phyloP scores from a whole-genome alignment of 2,329 filamentous ascomycete genomes.

The Zymoseptoria ardabiliae region DNA sequence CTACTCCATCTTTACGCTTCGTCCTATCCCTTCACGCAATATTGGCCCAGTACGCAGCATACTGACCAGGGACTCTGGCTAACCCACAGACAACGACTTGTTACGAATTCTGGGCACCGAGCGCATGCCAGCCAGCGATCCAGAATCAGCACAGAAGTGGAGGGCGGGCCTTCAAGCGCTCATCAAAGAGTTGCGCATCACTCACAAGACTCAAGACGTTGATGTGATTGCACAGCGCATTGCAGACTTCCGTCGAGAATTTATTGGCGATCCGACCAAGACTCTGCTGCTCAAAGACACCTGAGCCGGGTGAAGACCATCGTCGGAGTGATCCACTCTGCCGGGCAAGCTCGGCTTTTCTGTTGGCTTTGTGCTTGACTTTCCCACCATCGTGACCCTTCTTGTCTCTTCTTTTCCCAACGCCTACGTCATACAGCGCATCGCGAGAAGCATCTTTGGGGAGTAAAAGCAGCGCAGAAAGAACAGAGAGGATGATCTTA shows the following conservation, averaged over 20 bases:
- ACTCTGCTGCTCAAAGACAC: conserved; percentile 38
- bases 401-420: not conserved
- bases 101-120: conserved; percentile 24
- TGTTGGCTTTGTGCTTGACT: not conserved
- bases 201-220: conserved; percentile 55
- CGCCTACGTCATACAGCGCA: not conserved
- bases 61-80: conserved; percentile 23
- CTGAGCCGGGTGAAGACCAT: not conserved
- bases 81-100: conserved; percentile 28
- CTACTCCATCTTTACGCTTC: conserved; percentile 1
- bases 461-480: not conserved
- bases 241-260: conserved; percentile 57
- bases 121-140: conserved; percentile 17
- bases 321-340: not conserved
- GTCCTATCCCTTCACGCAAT: not conserved
- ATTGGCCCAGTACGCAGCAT: conserved; percentile 1
- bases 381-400: not conserved
- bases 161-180: conserved; percentile 55
- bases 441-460: not conserved
- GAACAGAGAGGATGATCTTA: not conserved
- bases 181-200: conserved; percentile 52
- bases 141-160: conserved; percentile 38
- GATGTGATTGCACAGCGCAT: conserved; percentile 60
- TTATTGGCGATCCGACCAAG: conserved; percentile 57
- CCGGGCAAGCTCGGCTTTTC: not conserved